Evolutionary conservation across 2,329 filamentous ascomycete species (phyloP), one percentile per base, ranked within the genome.

Genomic region (Dryadomyces sulphureus): DNA sequence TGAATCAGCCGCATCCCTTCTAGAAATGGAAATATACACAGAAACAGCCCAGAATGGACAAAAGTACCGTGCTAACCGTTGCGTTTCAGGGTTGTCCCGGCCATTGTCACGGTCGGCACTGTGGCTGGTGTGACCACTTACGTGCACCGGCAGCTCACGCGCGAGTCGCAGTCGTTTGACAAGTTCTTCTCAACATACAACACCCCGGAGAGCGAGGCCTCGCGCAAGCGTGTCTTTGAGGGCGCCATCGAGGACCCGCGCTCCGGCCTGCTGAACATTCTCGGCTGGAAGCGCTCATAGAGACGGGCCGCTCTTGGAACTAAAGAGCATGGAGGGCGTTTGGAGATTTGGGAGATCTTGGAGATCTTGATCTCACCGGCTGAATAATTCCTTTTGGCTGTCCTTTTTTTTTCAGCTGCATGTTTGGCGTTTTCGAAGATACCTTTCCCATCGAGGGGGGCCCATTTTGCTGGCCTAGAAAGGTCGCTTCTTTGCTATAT

Each of bases 181-280:
- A 57, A 57, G 36, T 62, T 57, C 50, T 65, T 65, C 49, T 35
- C 52, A 14, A 46, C 59, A 32, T 65, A 65, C 56, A 58, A 63
- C 53, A 63, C 57, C 7, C 51, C 60, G 6, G 50, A 61, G 49
- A 65, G 63, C 48, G 61, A 65, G 45, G 59, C 57, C 5, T 56
- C 55, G 14, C 56, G 62, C 22, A 53, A 49, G 44, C 59, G 46
- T 30, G 54, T 60, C 21, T 65, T 64, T 48, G 57, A 59, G 1
- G 59, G 58, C 20, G 49, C 57, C 43, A 48, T 53, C 3, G 49
- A 54, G 30, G 62, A 64, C 46, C 61, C 61, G 22, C 59, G 61
- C 41, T 60, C 51, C 45, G 62, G 57, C 48, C 45, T 62, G 20
- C 57, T 60, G 52, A 64, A 64, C 52, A 35, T 60, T 22, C 51